Evolutionary conservation across 345 rosid genomes (phyloP).

Genomic region (Brassica juncea): DNA sequence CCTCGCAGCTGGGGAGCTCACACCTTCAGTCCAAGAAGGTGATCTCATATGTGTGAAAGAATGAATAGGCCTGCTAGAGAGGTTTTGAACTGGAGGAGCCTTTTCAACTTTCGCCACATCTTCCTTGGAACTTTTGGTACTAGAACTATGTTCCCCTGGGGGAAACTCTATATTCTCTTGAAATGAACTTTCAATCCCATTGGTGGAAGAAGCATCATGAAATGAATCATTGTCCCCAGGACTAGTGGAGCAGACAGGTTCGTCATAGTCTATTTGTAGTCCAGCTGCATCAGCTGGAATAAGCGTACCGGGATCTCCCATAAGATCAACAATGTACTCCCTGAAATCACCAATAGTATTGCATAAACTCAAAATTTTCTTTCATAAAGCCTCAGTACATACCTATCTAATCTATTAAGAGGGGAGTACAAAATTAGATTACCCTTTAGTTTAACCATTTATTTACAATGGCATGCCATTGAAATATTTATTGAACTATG

Average conservation of each 20-base stretch:
- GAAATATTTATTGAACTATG: too few species aligned
- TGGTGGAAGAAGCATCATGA: slow-evolving; percentile 64
- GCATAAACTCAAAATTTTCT: slow-evolving; percentile 6
- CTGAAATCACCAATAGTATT: slow-evolving; percentile 42
- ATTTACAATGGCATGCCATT: too few species aligned
- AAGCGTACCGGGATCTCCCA: slow-evolving; percentile 96
- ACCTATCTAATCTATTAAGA: too few species aligned
- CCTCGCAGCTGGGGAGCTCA: slow-evolving; percentile 76
- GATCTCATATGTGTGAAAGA: slow-evolving; percentile 66
- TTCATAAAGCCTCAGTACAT: background rate
- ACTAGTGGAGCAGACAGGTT: slow-evolving; percentile 55
- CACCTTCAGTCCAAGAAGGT: slow-evolving; percentile 99
- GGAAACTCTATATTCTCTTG: slow-evolving; percentile 61
- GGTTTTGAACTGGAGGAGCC: slow-evolving; percentile 40
- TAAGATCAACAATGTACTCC: slow-evolving; percentile 95
- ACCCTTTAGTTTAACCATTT: too few species aligned
- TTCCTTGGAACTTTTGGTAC: slow-evolving; percentile 36
- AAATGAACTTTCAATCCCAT: slow-evolving; percentile 56
- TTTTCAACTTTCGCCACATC: slow-evolving; percentile 17
- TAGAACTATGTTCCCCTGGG: slow-evolving; percentile 48
- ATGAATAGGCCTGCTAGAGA: slow-evolving; percentile 55
- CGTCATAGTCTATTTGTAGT: slow-evolving; percentile 61
- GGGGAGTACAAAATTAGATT: too few species aligned
- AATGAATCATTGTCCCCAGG: slow-evolving; percentile 58
- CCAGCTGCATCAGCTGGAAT: slow-evolving; percentile 88